phyloP scores from a whole-genome alignment of 768 basidiomycete species.

The Auriscalpium orientale region DNA sequence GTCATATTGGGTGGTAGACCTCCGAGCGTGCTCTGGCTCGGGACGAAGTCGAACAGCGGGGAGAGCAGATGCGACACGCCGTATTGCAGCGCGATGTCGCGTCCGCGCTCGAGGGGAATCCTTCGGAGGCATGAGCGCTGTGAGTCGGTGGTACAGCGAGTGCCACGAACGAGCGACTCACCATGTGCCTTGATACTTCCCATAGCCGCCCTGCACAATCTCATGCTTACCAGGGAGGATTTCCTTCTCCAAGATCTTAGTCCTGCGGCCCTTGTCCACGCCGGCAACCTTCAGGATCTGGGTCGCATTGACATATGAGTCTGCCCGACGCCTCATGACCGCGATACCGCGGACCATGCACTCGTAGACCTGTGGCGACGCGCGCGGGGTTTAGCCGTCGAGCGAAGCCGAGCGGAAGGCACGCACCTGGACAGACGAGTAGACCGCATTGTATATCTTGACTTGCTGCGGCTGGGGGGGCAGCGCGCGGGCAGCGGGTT shows the following conservation, averaged over 20 bases:
- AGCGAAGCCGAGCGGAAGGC: not conserved
- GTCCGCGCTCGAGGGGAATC: conserved; percentile 93
- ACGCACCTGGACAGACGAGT: conserved; percentile 78
- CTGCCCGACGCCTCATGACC: conserved; percentile 92
- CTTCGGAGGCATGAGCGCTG: conserved; percentile 31
- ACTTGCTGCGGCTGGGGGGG: conserved; percentile 37
- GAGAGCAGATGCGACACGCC: conserved; percentile 83
- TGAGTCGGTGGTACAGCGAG: conserved; percentile 1
- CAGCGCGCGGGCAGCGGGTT: not conserved
- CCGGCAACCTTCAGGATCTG: conserved; percentile 99
- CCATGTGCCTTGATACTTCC: conserved; percentile 99
- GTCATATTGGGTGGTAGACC: conserved; percentile 43
- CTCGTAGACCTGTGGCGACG: conserved; percentile 71
- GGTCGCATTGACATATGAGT: conserved; percentile 96
- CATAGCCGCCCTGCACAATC: conserved; percentile 98
- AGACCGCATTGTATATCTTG: conserved; percentile 91
- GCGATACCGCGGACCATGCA: conserved; percentile 98
- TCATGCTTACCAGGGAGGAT: conserved; percentile 93
- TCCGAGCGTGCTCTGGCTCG: conserved; percentile 62
- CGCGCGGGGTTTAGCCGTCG: conserved; percentile 3
- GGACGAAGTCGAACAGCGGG: conserved; percentile 91
- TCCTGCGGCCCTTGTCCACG: conserved; percentile 91
- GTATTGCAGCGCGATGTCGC: conserved; percentile 87
- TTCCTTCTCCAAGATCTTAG: conserved; percentile 96
- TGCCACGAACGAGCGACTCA: conserved; percentile 29